Evolutionary conservation across 805 yeast genomes (phyloP), one percentile per base, ranked within the genome.

Genomic region (Candida michaelii): DNA sequence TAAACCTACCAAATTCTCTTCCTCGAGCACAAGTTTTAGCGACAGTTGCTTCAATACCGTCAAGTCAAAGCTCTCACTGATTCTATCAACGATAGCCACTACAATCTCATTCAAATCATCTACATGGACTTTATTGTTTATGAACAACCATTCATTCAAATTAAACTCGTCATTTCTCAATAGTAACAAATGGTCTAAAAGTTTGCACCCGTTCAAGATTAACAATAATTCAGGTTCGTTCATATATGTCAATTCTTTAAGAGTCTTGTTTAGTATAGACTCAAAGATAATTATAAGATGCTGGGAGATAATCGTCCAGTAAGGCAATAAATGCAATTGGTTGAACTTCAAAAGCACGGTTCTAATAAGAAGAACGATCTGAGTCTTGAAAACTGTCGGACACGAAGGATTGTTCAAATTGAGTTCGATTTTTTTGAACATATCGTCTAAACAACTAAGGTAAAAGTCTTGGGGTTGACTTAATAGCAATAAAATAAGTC

Each of bases 61-160:
- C 16, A 59, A 47, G 27, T 65, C 70, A 8, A 65, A 63, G 17
- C 56, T 56, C 12, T 50, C 48, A 8, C 72, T 66, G n/a, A 69
- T 69, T 42, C 60, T 65, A 44, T 83, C 89, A 17, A 80, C 62
- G 11, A 80, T 52, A 0, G 80, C 71, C 10, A 58, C 48, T 9
- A 43, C 13, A 11, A 17, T 9, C 14, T 43, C 39, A 14, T 51
- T 42, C 13, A 73, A 70, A 51, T 70, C 74, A 31, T 30, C 36
- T 14, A 83, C 80, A 45, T 80, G 83, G 13, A 80, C 71, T 13
- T 78, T 80, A 52, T 85, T 88, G 19, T 82, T 73, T 9, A 91
- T 77, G 56, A 89, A 93, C 1, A 93, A 66, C 98, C 98, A 91
- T 54, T 89, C 93, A 47, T 78, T 57, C 60, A 79, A 56, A 62